A percentile compares a stretch with the other conserved stretches of the same genome.
Conservation (phyloP, 2,329 filamentous ascomycete species). For the Endocalyx cinctus region DNA sequence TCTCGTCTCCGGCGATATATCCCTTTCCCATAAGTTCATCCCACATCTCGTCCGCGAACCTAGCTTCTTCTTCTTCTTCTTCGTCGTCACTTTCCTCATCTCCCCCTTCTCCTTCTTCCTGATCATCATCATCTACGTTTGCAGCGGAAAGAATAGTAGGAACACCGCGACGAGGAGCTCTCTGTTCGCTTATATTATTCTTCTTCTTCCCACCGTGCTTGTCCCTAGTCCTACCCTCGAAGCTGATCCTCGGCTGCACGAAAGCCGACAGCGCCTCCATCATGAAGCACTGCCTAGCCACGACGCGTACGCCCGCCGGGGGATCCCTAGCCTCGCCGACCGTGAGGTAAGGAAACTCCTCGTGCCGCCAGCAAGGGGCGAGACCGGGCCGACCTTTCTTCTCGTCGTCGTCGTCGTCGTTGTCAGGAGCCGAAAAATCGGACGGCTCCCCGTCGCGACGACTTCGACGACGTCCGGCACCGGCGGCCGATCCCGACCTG, state of each 20-base stretch:
- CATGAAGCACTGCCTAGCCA: slow-evolving; percentile 43
- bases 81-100: slow-evolving; percentile 24
- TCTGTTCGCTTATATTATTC: too few relatives aligned
- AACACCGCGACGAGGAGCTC: too few relatives aligned
- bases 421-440: slow-evolving; percentile 18
- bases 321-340: slow-evolving; percentile 41
- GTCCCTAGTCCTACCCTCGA: too few relatives aligned
- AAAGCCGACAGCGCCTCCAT: slow-evolving; percentile 42
- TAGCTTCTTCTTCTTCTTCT: slow-evolving; percentile 29
- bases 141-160: too few relatives aligned
- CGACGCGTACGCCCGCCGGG: slow-evolving; percentile 39
- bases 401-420: slow-evolving; percentile 1
- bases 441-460: too few relatives aligned
- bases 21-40: slow-evolving; percentile 46
- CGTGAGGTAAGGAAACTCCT: slow-evolving; percentile 48
- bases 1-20: slow-evolving; percentile 53
- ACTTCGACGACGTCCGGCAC: too few relatives aligned
- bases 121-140: too few relatives aligned
- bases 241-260: slow-evolving; percentile 33
- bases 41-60: slow-evolving; percentile 41
- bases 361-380: slow-evolving; percentile 51
- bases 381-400: slow-evolving; percentile 21
- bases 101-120: slow-evolving; percentile 10
- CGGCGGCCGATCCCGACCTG: slow-evolving; percentile 37
- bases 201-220: too few relatives aligned